A percentile compares a stretch with the other conserved stretches of the same genome.
These are phyloP conservation scores for Stygiomarasmius scandens DNA, from an alignment of 1,284 basidiomycete genomes.

Conservation along the genomic window DNA sequence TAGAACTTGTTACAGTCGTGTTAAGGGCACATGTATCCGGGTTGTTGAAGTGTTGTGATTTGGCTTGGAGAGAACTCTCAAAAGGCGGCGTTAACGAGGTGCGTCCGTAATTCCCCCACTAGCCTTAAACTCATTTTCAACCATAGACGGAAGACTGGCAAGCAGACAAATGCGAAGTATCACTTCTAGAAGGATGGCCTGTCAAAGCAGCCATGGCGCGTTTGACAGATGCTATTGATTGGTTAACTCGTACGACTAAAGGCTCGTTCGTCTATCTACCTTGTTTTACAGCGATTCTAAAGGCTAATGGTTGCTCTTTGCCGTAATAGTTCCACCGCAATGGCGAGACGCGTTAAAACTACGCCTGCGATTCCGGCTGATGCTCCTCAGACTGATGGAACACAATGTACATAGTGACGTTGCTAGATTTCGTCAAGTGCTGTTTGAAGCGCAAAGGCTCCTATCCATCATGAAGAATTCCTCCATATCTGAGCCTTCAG, in stretches of 20 bases:
- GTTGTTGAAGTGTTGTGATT: constrained; percentile 81
- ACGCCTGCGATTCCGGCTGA: constrained; percentile 58
- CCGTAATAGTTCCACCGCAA: constrained; percentile 36
- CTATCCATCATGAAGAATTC: constrained; percentile 43
- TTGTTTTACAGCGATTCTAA: background rate
- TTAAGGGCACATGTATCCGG: constrained; percentile 74
- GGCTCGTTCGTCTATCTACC: constrained; percentile 29
- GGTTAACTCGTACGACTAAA: constrained; percentile 46
- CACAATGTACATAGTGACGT: constrained; percentile 38
- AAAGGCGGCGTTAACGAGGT: constrained; percentile 80
- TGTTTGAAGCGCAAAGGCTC: constrained; percentile 43
- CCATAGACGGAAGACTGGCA: constrained; percentile 84
- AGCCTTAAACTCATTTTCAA: constrained; percentile 8
- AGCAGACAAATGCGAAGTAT: constrained; percentile 83
- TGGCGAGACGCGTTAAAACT: constrained; percentile 56
- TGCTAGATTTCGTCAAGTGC: constrained; percentile 38
- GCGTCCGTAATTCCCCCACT: constrained; percentile 32
- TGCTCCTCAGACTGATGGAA: constrained; percentile 55
- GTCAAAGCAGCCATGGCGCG: constrained; percentile 58
- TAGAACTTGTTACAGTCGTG: constrained; percentile 68
- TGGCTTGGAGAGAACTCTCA: constrained; percentile 80
- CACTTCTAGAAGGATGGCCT: constrained; percentile 73
- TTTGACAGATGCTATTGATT: constrained; percentile 64
- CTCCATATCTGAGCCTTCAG: constrained; percentile 35
- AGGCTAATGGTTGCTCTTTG: background rate